Conservation (phyloP, 495 filamentous ascomycete species). For the Daldinia grandis region DNA sequence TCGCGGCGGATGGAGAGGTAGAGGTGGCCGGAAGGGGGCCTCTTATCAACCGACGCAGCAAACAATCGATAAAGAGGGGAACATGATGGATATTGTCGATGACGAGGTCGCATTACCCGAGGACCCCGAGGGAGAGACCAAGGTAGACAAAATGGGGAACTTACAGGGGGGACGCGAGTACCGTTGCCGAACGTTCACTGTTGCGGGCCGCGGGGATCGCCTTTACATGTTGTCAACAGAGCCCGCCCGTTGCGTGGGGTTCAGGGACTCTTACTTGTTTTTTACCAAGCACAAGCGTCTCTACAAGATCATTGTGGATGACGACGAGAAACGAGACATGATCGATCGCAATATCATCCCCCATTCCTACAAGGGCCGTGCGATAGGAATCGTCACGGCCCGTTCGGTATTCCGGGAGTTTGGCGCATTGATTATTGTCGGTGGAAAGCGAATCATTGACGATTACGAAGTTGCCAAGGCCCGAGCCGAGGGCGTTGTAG, state of each 20-base stretch:
- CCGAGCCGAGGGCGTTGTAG: constrained; percentile 78
- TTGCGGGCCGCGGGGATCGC: constrained; percentile 80
- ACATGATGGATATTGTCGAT: constrained; percentile 86
- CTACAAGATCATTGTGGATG: constrained; percentile 94
- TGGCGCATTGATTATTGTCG: constrained; percentile 91
- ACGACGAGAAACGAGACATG: constrained; percentile 90
- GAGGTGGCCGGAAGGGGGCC: constrained; percentile 78
- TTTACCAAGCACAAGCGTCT: constrained; percentile 96
- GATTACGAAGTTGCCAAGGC: constrained; percentile 88
- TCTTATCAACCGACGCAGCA: constrained; percentile 76
- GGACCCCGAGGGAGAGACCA: constrained; percentile 87
- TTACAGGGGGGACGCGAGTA: constrained; percentile 87
- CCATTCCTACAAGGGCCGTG: constrained; percentile 96
- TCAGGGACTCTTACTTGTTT: constrained; percentile 96
- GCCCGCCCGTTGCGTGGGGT: constrained; percentile 93
- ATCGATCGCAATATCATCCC: constrained; percentile 95
- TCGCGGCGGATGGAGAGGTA: constrained; percentile 71
- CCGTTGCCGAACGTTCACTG: constrained; percentile 90
- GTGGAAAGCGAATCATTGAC: constrained; percentile 82
- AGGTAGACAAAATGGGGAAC: constrained; percentile 88
- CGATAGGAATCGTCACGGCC: constrained; percentile 96
- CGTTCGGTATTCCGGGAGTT: constrained; percentile 98
- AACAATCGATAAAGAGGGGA: constrained; percentile 93
- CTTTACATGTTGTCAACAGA: constrained; percentile 99
- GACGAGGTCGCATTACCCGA: constrained; percentile 91